Evolutionary conservation across 1,139 yeast genomes (phyloP), one percentile per base, ranked within the genome.

Genomic region (Geotrichum citri-aurantii): DNA sequence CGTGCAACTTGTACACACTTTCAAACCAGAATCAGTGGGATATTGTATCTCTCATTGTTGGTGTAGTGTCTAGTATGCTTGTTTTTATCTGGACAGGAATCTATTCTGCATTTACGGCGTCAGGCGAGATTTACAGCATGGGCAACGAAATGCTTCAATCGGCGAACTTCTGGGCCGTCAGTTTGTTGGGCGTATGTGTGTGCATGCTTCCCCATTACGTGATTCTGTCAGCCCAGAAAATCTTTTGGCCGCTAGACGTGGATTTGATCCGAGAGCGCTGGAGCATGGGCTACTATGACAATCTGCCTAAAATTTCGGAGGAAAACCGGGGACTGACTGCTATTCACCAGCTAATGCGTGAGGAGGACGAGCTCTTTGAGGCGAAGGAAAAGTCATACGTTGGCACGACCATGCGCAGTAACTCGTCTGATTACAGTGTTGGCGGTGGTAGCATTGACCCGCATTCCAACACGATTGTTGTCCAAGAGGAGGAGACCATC

Each of bases 11-110:
- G 21, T 91, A 86, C 74, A 85, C 93, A 56, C 68, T 90, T 67
- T 73, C 88, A 66, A 96, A 91, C 70, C 95, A 90, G 72, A 84
- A 83, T 69, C 81, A 96, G 67, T 93, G 99, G 99, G 99, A 93
- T 75, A 89, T 96, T 95, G 75, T 90, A 56, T 84, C 92, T 7
- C 65, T 79, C n/a, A 70, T 88, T 54, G 81, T 89, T 65, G 82
- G 84, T 59, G 74, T 77, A 4, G 70, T 93, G 51, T 88, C 97
- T 10, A 81, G 84, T 59, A 69, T 88, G 58, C 69, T 91, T 50
- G 79, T 91, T 52, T 88, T 84, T 70, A 84, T 82, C 54, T 92
- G 98, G 98, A 88, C 97, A 0, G 97, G 97, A 58, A 79, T 92
- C 57, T 93, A 97, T 92, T 83, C 96, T 1, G 77, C 86, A 27